Evolutionary conservation across 1,139 yeast species (phyloP), one percentile per base, ranked within the genome.

Genomic region (Debaryomyces psychrophilus): DNA sequence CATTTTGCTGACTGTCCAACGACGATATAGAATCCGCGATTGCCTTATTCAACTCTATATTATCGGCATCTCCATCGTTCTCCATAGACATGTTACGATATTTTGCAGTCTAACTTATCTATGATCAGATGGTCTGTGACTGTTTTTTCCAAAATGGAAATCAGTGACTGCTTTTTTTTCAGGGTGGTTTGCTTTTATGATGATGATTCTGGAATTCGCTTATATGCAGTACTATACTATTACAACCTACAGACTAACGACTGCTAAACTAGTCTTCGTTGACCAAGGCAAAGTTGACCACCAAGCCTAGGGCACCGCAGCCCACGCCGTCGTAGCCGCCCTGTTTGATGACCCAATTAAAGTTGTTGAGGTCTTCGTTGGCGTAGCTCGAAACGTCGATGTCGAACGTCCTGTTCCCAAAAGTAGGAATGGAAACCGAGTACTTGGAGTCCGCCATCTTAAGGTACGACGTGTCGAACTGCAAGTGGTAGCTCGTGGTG

Each of bases 271-370:
- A 34, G 17, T 44, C 59, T 50, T 74, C 79, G 37, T 72, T 69
- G 12, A 64, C 50, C 41, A 75, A 57, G 3, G 73, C 64, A 55
- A 75, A 75, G 46, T 74, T 74, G 26, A 75, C 58, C 1, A 73
- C 66, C 50, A 74, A 59, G 0, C 78, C 79, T 23, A 64, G 49
- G 6, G 50, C 55, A 0, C 79, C 79, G 11, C 52, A 50, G 3
- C 67, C 71, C 2, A 70, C 74, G 1, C 73, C 74, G 5, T 69
- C 75, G 44, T 53, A 57, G 1, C 77, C 78, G 3, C 70, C 69
- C 37, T 60, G 56, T 54, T 75, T 75, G 39, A 76, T 54, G 4
- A 69, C 64, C 77, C 77, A 76, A 50, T 76, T 74, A 58, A 75
- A 72, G 50, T 73, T 74, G 53, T 75, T 60, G 47, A 76, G 59